Conservation (phyloP, 352 stramenopile species). For the Globisporangium takayamanum region DNA sequence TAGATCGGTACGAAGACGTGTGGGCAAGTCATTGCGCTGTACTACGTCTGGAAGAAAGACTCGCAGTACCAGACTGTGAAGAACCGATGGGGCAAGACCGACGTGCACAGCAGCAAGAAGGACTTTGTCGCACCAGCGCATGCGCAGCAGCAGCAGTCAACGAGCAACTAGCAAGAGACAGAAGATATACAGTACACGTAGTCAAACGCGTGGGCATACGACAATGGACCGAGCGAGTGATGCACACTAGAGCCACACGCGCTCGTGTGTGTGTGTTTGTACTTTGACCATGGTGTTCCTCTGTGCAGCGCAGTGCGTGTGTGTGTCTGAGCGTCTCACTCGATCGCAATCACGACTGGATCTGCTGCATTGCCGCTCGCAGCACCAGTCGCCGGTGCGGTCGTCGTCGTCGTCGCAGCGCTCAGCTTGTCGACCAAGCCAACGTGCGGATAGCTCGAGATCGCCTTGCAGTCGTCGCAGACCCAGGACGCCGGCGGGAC, state of each 20-base stretch:
- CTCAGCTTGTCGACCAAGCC: constrained; percentile 25
- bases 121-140: constrained; percentile 11
- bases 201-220: not conserved
- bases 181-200: not conserved
- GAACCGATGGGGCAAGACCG: constrained; percentile 59
- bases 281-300: no score
- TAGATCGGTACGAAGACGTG: constrained; percentile 69
- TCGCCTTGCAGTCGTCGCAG: constrained; percentile 62
- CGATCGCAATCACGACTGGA: constrained; percentile 63
- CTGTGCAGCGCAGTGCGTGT: no score
- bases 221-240: not conserved
- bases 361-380: constrained; percentile 12
- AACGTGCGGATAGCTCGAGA: constrained; percentile 57
- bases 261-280: not conserved
- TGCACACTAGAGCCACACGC: not conserved
- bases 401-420: not conserved
- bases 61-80: constrained; percentile 79
- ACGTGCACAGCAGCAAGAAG: constrained; percentile 22
- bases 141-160: not conserved
- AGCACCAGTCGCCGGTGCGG: no score
- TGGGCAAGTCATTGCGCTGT: constrained; percentile 72
- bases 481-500: constrained; percentile 75
- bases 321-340: constrained; percentile 22
- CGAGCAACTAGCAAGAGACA: not conserved
- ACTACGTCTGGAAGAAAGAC: constrained; percentile 87